phyloP scores from a whole-genome alignment of 257 asterid species.

The Penstemon newberryi region DNA sequence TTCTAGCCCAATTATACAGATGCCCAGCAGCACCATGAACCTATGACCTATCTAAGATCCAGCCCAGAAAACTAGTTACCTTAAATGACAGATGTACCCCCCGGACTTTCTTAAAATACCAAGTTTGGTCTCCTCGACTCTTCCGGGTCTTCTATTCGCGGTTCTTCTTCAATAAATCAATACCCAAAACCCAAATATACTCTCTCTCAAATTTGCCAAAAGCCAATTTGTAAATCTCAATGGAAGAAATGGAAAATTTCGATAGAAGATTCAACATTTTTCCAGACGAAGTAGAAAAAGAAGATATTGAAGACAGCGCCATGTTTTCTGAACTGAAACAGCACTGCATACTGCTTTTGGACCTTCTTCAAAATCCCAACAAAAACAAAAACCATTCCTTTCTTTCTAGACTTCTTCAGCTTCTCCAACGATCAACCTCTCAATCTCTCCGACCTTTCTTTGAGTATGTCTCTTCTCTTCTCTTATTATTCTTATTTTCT shows the following conservation, averaged over 20 bases:
- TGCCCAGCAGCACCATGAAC: too few relatives aligned
- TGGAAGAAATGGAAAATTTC: slow-evolving; percentile 30
- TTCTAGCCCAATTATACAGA: too few relatives aligned
- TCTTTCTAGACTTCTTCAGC: slow-evolving; percentile 53
- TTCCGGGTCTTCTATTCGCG: slow-evolving; percentile 18
- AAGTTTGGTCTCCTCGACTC: background rate
- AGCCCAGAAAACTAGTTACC: too few relatives aligned
- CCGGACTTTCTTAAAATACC: too few relatives aligned
- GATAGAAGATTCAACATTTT: slow-evolving; percentile 18
- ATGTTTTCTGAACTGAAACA: slow-evolving; percentile 62
- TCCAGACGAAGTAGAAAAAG: slow-evolving; percentile 36
- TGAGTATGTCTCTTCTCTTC: slow-evolving; percentile 51
- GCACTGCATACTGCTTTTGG: slow-evolving; percentile 56
- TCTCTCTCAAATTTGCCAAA: background rate
- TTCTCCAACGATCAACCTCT: slow-evolving; percentile 58
- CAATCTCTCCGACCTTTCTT: slow-evolving; percentile 60
- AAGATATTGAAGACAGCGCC: slow-evolving; percentile 29
- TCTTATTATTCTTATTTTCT: background rate
- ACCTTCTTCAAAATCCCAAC: slow-evolving; percentile 59
- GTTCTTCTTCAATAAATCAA: slow-evolving; percentile 2
- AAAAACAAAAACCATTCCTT: slow-evolving; percentile 35
- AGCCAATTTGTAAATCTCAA: slow-evolving; percentile 13
- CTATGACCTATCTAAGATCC: too few relatives aligned
- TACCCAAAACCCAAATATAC: slow-evolving; percentile 4
- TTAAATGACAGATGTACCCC: too few relatives aligned